These are phyloP conservation scores for Russula lepida DNA, from an alignment of 768 basidiomycete genomes.

Conservation along the genomic window DNA sequence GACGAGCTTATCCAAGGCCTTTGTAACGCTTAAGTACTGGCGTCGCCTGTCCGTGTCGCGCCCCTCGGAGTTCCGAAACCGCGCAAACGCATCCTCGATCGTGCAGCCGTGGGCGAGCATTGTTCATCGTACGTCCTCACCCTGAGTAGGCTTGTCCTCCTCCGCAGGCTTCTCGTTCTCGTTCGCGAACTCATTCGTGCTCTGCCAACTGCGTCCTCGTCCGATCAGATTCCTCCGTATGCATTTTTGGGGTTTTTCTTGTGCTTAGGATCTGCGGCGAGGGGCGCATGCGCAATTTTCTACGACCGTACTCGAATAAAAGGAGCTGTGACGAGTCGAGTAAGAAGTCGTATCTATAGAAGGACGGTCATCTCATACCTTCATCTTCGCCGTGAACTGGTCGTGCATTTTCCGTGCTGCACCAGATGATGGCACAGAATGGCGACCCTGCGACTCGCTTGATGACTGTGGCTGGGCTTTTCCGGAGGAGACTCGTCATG, in stretches of 20 bases:
- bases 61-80: slow-evolving; percentile 67
- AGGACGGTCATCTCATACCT: slow-evolving; percentile 49
- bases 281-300: slow-evolving; percentile 89
- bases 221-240: slow-evolving; percentile 84
- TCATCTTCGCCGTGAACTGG: slow-evolving; percentile 90
- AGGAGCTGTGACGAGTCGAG: slow-evolving; percentile 77
- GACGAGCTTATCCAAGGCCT: slow-evolving; percentile 68
- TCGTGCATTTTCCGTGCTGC: slow-evolving; percentile 88
- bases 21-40: slow-evolving; percentile 53
- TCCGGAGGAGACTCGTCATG: slow-evolving; percentile 97
- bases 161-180: slow-evolving; percentile 82
- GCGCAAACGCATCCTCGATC: slow-evolving; percentile 70
- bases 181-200: slow-evolving; percentile 71
- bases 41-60: slow-evolving; percentile 58
- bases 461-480: slow-evolving; percentile 94
- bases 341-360: not conserved
- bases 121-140: slow-evolving; percentile 38
- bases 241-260: slow-evolving; percentile 77
- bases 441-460: slow-evolving; percentile 93
- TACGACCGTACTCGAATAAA: slow-evolving; percentile 88
- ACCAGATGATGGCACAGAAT: slow-evolving; percentile 99
- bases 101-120: slow-evolving; percentile 56
- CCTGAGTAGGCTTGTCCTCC: slow-evolving; percentile 53
- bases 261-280: slow-evolving; percentile 65
- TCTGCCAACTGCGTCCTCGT: slow-evolving; percentile 85